These are phyloP conservation scores for Zygoascus bituminiphila DNA, from an alignment of 805 yeast genomes.

Conservation along the genomic window DNA sequence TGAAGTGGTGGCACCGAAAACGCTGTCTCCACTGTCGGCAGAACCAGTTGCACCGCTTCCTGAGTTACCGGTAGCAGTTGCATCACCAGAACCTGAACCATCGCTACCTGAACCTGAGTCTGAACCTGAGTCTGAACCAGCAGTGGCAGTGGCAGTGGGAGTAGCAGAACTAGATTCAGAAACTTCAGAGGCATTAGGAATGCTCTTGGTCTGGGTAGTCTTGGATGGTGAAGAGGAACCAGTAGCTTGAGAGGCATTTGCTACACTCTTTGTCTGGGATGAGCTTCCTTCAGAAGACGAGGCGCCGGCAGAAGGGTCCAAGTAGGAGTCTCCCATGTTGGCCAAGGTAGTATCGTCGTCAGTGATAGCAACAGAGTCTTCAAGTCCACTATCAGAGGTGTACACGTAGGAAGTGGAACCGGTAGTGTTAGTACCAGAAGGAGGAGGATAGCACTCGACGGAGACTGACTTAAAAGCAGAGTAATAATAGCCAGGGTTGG, in stretches of 20 bases:
- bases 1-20: background rate
- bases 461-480: conserved; percentile 52
- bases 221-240: conserved; percentile 9
- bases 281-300: conserved; percentile 8
- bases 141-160: conserved; percentile 30
- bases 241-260: conserved; percentile 13
- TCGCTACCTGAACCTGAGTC: conserved; percentile 10
- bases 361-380: conserved; percentile 49
- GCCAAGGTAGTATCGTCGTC: conserved; percentile 55
- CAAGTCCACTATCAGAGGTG: conserved; percentile 38
- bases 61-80: conserved; percentile 29
- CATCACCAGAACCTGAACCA: conserved; percentile 9
- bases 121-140: conserved; percentile 22
- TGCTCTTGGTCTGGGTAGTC: conserved; percentile 12
- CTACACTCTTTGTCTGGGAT: conserved; percentile 14
- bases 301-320: conserved; percentile 32
- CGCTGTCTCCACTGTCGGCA: conserved; percentile 8
- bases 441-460: conserved; percentile 67
- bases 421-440: conserved; percentile 39
- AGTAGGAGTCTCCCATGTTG: conserved; percentile 55
- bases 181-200: conserved; percentile 6
- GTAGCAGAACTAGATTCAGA: conserved; percentile 11
- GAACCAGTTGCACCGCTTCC: conserved; percentile 26
- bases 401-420: conserved; percentile 48
- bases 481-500: conserved; percentile 73